Evolutionary conservation across 805 yeast genomes (phyloP).

Genomic region (Metschnikowia chrysomelidarum): DNA sequence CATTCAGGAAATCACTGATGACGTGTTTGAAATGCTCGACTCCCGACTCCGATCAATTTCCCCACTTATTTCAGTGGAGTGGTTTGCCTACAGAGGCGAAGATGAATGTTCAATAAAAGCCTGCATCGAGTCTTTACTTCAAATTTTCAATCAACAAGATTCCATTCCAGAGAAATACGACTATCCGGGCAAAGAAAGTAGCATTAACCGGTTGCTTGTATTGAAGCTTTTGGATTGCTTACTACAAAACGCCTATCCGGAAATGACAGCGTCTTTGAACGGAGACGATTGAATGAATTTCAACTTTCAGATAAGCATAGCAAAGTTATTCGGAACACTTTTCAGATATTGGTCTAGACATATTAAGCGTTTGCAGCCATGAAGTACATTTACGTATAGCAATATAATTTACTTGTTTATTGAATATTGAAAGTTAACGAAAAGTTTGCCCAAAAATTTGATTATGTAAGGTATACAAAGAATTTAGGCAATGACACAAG

Average conservation of each 20-base stretch:
- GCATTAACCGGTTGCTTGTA: slow-evolving; percentile 23
- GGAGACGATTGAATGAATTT: neutral
- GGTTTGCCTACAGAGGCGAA: slow-evolving; percentile 17
- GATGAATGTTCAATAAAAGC: slow-evolving; percentile 16
- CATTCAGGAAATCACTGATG: slow-evolving; percentile 2
- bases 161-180: too few relatives aligned
- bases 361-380: too few relatives aligned
- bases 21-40: slow-evolving; percentile 1
- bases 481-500: slow-evolving; percentile 1
- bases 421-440: too few relatives aligned
- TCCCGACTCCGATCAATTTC: neutral
- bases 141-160: slow-evolving; percentile 17
- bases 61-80: slow-evolving; percentile 3
- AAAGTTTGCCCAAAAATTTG: too few relatives aligned
- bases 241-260: slow-evolving; percentile 25
- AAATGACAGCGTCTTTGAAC: slow-evolving; percentile 16
- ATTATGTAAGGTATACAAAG: too few relatives aligned
- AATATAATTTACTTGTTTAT: too few relatives aligned
- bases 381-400: too few relatives aligned
- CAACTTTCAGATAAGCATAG: too few relatives aligned
- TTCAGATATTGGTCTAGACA: too few relatives aligned
- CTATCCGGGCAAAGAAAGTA: slow-evolving; percentile 3
- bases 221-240: slow-evolving; percentile 24
- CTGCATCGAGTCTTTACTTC: slow-evolving; percentile 15
- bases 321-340: too few relatives aligned